A percentile compares a stretch with the other conserved stretches of the same genome.
phyloP scores from a whole-genome alignment of 306 rosid genomes.

The Canavalia gladiata region DNA sequence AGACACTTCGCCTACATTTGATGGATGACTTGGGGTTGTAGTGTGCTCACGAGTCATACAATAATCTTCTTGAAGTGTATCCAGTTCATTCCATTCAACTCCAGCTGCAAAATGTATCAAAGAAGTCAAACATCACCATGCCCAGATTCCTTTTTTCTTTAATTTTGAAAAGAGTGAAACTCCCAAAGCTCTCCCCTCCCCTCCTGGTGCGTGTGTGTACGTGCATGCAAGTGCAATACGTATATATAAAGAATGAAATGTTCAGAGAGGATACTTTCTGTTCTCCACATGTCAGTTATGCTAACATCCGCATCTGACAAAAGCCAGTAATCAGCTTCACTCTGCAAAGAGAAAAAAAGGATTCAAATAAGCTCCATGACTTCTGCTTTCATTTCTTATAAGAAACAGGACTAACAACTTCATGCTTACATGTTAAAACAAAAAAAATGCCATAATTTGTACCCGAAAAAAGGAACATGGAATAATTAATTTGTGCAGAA shows the following conservation, averaged over 20 bases:
- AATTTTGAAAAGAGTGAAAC: not conserved
- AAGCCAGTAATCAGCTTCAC: conserved; percentile 97
- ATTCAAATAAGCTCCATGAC: conserved; percentile 40
- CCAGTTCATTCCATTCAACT: conserved; percentile 81
- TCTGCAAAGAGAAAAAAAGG: conserved; percentile 58
- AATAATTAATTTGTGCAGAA: conserved; percentile 4
- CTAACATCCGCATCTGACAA: conserved; percentile 87
- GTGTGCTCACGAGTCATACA: conserved; percentile 52
- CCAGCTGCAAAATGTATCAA: conserved; percentile 68
- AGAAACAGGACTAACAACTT: conserved; percentile 26
- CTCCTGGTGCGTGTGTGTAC: not conserved
- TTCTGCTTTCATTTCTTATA: conserved; percentile 18
- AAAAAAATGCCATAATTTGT: conserved; percentile 25
- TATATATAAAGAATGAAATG: conserved; percentile 15
- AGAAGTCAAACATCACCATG: conserved; percentile 43
- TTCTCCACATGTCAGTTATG: conserved; percentile 95
- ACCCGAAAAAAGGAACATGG: not conserved
- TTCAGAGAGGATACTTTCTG: conserved; percentile 74
- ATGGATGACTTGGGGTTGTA: conserved; percentile 55
- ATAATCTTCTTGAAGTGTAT: conserved; percentile 67
- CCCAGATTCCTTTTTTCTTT: not conserved
- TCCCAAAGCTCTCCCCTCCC: conserved; percentile 37
- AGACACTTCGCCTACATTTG: conserved; percentile 59
- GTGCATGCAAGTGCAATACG: too few species aligned
- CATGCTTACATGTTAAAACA: not conserved